Base-by-base conservation (phyloP, 495 filamentous ascomycete genomes). In the Eremomyces bilateralis region DNA sequence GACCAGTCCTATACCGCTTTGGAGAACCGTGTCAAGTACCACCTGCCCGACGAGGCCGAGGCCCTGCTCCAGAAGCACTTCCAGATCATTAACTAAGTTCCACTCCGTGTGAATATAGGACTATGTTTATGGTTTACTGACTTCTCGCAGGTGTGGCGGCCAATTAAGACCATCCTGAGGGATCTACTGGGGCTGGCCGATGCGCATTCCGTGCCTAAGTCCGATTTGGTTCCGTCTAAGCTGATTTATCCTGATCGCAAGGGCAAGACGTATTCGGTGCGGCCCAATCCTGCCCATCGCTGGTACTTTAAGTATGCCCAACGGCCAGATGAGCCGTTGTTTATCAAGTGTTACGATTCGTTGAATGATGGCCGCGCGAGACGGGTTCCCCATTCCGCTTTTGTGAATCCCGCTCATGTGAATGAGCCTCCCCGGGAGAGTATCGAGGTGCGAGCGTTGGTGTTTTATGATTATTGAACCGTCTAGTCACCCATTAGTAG, bases 1-100 rank as follows among this genome's bases (percentile, higher is more conserved):
- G 76, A 81, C 44, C 76, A 80, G 45, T 69, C 69, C 22, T 76
- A 76, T 58, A 11, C 37, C 1, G 74, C 71, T 1, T 56, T 67
- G 1, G 49, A 60, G 0, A 57, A 58, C 20, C 62, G 71, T 11
- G 71, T 79, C 20, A 35, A 53, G 16, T 54, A 67, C 52, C 71
- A 77, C 39, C 60, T 79, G 1, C 71, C 71, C 3, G 64, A 64
- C 6, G 69, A 76, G 19, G 72, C 73, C 0, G 53, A 59, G 1
- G 45, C 58, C 42, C 61, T 80, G 0, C 53, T 73, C 6, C 59
- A 69, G 42, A 61, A 62, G 15, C 63, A 72, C 19, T 69, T 68
- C 43, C 69, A 78, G 45, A 75, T 78, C 45, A 76, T 80, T 53
- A 80, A 80, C 41, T 8, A 69, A 34, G 35, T 34, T 11, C 20